Evolutionary conservation across 768 basidiomycete species (phyloP).

Genomic region (Trametopsis cervina): DNA sequence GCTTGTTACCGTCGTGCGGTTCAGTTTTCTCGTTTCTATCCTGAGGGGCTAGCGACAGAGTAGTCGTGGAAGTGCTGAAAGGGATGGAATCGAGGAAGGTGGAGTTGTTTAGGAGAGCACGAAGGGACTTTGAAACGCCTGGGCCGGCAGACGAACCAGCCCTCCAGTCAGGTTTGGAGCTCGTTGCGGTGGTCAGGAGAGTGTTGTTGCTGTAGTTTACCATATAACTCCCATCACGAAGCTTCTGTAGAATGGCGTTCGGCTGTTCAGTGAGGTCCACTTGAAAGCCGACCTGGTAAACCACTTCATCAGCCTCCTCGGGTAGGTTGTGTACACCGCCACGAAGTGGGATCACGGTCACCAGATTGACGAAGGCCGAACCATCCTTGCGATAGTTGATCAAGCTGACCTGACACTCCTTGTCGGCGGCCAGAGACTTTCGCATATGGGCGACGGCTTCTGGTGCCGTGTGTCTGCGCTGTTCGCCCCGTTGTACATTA

Average conservation of each 20-base stretch:
- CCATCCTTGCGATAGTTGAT: conserved; percentile 88
- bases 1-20: conserved; percentile 33
- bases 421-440: conserved; percentile 58
- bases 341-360: conserved; percentile 80
- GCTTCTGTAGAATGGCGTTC: conserved; percentile 70
- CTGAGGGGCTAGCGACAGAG: conserved; percentile 10
- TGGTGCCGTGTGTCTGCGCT: conserved; percentile 54
- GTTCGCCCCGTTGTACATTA: conserved; percentile 42
- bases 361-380: conserved; percentile 82
- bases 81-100: conserved; percentile 43
- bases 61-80: conserved; percentile 8
- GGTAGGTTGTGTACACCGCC: conserved; percentile 42
- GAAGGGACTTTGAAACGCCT: conserved; percentile 47
- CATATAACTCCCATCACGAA: conserved; percentile 71
- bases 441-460: conserved; percentile 62
- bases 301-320: conserved; percentile 63
- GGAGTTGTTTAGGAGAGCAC: conserved; percentile 38
- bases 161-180: conserved; percentile 26
- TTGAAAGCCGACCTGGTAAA: conserved; percentile 93
- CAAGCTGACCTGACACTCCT: conserved; percentile 84
- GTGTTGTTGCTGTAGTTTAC: conserved; percentile 44
- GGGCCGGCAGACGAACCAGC: conserved; percentile 22
- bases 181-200: conserved; percentile 11
- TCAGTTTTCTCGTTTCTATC: conserved; percentile 18
- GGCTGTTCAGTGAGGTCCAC: conserved; percentile 89